phyloP scores from a whole-genome alignment of 257 asterid genomes.

The Verbascum thapsus region DNA sequence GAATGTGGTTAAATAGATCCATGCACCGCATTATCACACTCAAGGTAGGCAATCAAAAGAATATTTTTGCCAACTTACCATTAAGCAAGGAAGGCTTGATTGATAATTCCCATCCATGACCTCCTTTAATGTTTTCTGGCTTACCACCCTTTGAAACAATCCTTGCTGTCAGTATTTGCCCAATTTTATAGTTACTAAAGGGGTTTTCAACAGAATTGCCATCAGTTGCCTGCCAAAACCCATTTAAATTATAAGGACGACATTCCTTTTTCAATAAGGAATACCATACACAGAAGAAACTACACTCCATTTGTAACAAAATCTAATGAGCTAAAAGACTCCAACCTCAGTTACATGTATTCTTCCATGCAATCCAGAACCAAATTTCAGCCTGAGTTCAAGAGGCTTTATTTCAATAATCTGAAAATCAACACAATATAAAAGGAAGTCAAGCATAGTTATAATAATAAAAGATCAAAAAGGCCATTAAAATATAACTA shows the following conservation, averaged over 20 bases:
- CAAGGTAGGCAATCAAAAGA: conserved; percentile 6
- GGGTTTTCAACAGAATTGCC: conserved; percentile 65
- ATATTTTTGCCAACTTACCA: conserved; percentile 45
- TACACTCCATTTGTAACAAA: not conserved
- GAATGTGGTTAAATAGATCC: not conserved
- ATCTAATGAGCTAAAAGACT: conserved; percentile 21
- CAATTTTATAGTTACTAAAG: conserved; percentile 57
- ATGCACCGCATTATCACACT: conserved; percentile 2
- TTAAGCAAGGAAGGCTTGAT: conserved; percentile 68
- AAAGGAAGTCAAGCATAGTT: conserved; percentile 15
- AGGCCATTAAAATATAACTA: conserved; percentile 1
- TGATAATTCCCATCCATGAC: conserved; percentile 74
- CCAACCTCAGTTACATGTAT: conserved; percentile 91
- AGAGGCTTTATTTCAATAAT: conserved; percentile 85
- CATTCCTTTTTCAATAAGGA: conserved; percentile 4
- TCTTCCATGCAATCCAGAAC: conserved; percentile 79
- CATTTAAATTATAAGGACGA: conserved; percentile 20
- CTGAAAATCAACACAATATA: conserved; percentile 50
- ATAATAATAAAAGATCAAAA: conserved; percentile 7
- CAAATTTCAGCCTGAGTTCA: conserved; percentile 85
- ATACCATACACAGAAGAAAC: not conserved
- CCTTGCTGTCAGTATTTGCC: conserved; percentile 75
- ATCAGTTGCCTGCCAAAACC: conserved; percentile 59
- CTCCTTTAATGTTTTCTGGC: conserved; percentile 46
- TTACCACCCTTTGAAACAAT: conserved; percentile 67